A percentile compares a stretch with the other conserved stretches of the same genome.
These are phyloP conservation scores for Nicotiana undulata DNA, from an alignment of 257 asterid species.

Conservation along the genomic window DNA sequence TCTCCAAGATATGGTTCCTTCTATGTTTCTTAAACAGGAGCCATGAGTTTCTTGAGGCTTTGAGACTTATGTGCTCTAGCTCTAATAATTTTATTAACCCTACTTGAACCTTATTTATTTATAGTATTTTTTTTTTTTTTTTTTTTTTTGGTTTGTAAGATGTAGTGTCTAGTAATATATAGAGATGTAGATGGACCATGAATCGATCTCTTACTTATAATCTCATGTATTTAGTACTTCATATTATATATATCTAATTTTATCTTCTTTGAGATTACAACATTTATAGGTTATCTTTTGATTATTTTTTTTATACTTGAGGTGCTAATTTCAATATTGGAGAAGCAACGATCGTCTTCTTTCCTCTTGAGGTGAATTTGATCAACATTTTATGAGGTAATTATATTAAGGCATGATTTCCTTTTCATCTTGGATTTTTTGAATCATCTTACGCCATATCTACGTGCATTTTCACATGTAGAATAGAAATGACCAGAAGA, in stretches of 20 bases:
- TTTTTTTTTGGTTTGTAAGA: not conserved
- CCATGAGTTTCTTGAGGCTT: conserved; percentile 5
- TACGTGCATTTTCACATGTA: not conserved
- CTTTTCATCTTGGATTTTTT: not conserved
- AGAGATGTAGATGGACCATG: not conserved
- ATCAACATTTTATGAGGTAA: conserved; percentile 2
- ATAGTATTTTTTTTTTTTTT: not conserved
- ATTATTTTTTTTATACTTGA: not conserved
- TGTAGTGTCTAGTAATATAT: not conserved
- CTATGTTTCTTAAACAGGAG: conserved; percentile 30
- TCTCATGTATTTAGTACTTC: not conserved
- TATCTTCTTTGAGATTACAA: not conserved
- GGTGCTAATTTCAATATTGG: not conserved
- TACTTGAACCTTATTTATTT: conserved; percentile 2
- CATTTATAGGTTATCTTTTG: not conserved
- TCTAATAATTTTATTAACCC: not conserved
- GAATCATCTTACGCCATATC: not conserved
- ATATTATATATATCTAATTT: conserved; percentile 1
- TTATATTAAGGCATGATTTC: not conserved
- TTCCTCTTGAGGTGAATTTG: not conserved
- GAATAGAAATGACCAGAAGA: not conserved
- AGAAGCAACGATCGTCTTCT: not conserved
- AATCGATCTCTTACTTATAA: not conserved
- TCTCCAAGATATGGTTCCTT: conserved; percentile 33
- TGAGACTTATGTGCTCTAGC: not conserved